These are phyloP conservation scores for Vanilla planifolia DNA, from an alignment of 106 monocot genomes.

Conservation along the genomic window DNA sequence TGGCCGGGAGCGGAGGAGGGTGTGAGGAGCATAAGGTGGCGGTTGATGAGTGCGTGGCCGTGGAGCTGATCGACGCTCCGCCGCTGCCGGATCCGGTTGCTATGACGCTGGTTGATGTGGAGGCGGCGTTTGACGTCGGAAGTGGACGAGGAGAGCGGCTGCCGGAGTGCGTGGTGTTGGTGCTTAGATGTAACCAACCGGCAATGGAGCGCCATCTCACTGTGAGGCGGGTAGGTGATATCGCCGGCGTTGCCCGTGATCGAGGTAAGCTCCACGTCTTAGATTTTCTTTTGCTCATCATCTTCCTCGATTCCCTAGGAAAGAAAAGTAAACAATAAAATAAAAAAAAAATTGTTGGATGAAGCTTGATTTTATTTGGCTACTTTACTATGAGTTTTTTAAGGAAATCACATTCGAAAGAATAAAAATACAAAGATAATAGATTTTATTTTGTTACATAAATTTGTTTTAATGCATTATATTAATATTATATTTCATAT, in stretches of 20 bases:
- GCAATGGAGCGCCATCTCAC: slow-evolving; percentile 16
- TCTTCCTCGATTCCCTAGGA: too few species aligned
- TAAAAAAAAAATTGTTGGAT: too few species aligned
- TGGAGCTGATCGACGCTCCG: slow-evolving; percentile 49
- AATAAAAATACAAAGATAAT: too few species aligned
- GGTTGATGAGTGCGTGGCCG: slow-evolving; percentile 23
- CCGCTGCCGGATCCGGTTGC: slow-evolving; percentile 31
- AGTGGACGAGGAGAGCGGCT: not conserved
- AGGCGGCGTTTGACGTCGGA: slow-evolving; percentile 14
- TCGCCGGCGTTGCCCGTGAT: slow-evolving; percentile 31
- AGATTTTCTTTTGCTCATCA: too few species aligned
- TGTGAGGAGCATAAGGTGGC: slow-evolving; percentile 20
- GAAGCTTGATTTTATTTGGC: too few species aligned
- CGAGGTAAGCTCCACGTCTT: slow-evolving; percentile 48
- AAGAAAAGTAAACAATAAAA: too few species aligned
- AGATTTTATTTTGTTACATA: too few species aligned
- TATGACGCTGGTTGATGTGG: slow-evolving; percentile 26
- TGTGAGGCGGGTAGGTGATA: slow-evolving; percentile 35
- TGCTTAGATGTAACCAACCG: slow-evolving; percentile 30
- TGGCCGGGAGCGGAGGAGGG: slow-evolving; percentile 10
- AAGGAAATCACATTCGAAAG: too few species aligned
- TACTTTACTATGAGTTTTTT: too few species aligned
- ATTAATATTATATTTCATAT: too few species aligned
- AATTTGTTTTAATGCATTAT: too few species aligned
- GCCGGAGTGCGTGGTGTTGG: slow-evolving; percentile 62